Evolutionary conservation across 225 moss, liverwort and hornwort genomes (phyloP), one percentile per base, ranked within the genome.

Genomic region (Physcomitrium patens): DNA sequence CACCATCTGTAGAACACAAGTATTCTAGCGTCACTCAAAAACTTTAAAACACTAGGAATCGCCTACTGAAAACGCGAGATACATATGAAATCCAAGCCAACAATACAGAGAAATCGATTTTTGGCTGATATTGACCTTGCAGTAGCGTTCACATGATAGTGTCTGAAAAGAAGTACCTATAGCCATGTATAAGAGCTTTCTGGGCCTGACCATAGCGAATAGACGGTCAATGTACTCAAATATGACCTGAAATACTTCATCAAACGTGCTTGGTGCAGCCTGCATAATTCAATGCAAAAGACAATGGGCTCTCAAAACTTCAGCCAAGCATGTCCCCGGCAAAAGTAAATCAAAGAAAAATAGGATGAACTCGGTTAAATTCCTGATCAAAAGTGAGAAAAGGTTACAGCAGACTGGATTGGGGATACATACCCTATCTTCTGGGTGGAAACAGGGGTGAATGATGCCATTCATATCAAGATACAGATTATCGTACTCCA

Each of bases 171-270:
- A 59, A 37, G 57, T 79, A 96, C 96, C 96, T 80, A 97, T 97
- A 72, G 96, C 96, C 96, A 97, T 94, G 74, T 85, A 97, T 43
- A 97, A 79, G 43, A 97, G 78, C 77, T 97, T 97, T 77, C 96
- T 90, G 31, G 96, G 96, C 12, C 96, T 91, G 63, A 97, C 90
- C 58, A 97, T 89, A n/a, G 96, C 91, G 79, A 96, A 96, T 19
- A 96, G 81, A 20, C 93, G 93, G 75, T 97, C 96, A 72, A 97
- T 97, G 83, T 97, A 97, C 68, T 92, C 94, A 70, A 97, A 97
- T 74, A 97, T 94, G 74, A 88, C 91, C 70, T 90, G 75, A 76
- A 85, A 94, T 60, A 97, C 92, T 86, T 97, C 96, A 74, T 85
- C 86, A 43, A 90, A 94, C 45, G 96, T 97, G 67, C 89, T 94